A percentile compares a stretch with the other conserved stretches of the same genome.
These are phyloP conservation scores for Camelina hispida DNA, from an alignment of 345 rosid species.

Conservation along the genomic window DNA sequence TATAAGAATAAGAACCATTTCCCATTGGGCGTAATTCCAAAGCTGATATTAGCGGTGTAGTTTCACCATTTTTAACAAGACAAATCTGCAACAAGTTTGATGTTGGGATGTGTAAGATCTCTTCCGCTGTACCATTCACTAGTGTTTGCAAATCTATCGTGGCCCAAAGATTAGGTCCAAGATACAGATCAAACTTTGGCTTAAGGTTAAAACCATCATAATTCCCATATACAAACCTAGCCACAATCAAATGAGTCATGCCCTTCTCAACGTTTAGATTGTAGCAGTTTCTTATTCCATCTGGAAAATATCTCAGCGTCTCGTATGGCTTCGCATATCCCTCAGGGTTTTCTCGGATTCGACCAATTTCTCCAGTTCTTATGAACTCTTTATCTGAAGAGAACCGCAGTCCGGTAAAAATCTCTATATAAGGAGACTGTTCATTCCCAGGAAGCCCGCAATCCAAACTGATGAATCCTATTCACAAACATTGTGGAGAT, in stretches of 20 bases:
- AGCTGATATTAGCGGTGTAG: conserved; percentile 52
- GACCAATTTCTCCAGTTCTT: conserved; percentile 31
- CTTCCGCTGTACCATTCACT: background rate
- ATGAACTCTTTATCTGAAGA: conserved; percentile 25
- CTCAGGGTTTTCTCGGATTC: conserved; percentile 9
- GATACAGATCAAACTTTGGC: conserved; percentile 47
- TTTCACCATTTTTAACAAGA: conserved; percentile 48
- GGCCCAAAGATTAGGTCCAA: conserved; percentile 54
- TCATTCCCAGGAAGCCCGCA: no score
- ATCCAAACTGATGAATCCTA: no score
- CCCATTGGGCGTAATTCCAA: conserved; percentile 52
- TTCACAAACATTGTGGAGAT: no score
- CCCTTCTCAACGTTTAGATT: conserved; percentile 35
- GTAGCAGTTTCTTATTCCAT: conserved; percentile 52
- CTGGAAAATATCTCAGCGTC: conserved; percentile 43
- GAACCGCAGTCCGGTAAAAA: no score
- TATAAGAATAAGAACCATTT: conserved; percentile 17
- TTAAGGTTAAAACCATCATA: conserved; percentile 40
- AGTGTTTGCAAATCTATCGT: conserved; percentile 33
- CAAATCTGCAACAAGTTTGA: conserved; percentile 49
- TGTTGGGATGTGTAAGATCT: conserved; percentile 46
- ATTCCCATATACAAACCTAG: conserved; percentile 36
- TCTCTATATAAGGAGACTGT: no score
- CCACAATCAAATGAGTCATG: conserved; percentile 21
- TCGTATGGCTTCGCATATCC: background rate